Percentiles rank a stretch among this genome's conserved stretches.
phyloP scores from a whole-genome alignment of 2,329 filamentous ascomycete species.

The Phialophora chinensis region DNA sequence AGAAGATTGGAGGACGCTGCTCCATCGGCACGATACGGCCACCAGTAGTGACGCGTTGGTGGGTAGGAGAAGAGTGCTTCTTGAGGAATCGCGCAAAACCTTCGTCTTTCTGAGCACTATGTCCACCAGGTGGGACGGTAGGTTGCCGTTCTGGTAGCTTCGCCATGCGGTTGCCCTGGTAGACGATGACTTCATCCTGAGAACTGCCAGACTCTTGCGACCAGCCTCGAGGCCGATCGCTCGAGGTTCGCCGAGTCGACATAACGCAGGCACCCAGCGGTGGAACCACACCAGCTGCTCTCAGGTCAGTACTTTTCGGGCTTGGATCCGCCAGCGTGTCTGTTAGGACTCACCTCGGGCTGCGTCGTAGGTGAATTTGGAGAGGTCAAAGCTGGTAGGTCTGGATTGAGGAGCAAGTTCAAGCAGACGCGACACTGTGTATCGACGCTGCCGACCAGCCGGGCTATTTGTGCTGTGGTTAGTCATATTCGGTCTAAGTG shows the following conservation, averaged over 20 bases:
- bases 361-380: conserved; percentile 40
- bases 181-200: conserved; percentile 33
- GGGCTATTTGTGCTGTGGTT: conserved; percentile 36
- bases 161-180: conserved; percentile 30
- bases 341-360: conserved; percentile 36
- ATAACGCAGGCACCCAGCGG: conserved; percentile 38
- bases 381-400: conserved; percentile 36
- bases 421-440: conserved; percentile 35
- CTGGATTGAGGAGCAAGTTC: conserved; percentile 35
- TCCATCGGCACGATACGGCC: conserved; percentile 57
- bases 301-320: conserved; percentile 23
- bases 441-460: conserved; percentile 28
- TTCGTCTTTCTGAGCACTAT: conserved; percentile 45
- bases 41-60: conserved; percentile 57
- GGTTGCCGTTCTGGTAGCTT: conserved; percentile 41
- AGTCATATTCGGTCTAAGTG: conserved; percentile 34
- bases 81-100: conserved; percentile 56
- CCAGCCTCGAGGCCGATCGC: conserved; percentile 34
- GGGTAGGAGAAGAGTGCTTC: conserved; percentile 55
- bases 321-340: background rate
- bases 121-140: conserved; percentile 44
- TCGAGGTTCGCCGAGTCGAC: conserved; percentile 32
- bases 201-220: conserved; percentile 35
- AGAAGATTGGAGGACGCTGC: conserved; percentile 47
- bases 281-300: conserved; percentile 38